Conservation (phyloP, 805 yeast genomes). For the Metschnikowia proteae region DNA sequence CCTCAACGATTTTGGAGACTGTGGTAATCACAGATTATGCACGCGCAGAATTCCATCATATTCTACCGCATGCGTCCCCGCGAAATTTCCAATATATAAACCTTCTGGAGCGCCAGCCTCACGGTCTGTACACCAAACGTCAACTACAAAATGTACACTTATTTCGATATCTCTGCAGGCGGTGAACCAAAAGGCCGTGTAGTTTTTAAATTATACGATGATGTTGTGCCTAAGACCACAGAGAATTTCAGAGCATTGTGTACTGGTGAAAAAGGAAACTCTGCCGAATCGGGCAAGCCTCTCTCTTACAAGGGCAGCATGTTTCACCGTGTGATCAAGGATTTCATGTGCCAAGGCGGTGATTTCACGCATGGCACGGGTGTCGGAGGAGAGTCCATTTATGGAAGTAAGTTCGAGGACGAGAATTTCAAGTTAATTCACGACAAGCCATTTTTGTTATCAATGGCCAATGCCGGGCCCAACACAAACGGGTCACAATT, state of each 20-base stretch:
- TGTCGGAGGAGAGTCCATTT: constrained; percentile 87
- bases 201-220: constrained; percentile 68
- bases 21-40: neutral
- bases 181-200: constrained; percentile 69
- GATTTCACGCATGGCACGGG: constrained; percentile 76
- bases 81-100: constrained; percentile 3
- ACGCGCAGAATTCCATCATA: constrained; percentile 5
- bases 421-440: constrained; percentile 79
- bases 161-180: constrained; percentile 75
- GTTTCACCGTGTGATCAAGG: constrained; percentile 90
- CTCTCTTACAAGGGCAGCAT: constrained; percentile 74
- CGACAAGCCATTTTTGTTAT: constrained; percentile 78
- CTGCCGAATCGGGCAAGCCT: constrained; percentile 57
- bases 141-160: constrained; percentile 40
- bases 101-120: neutral
- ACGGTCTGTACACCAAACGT: neutral
- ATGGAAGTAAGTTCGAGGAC: constrained; percentile 82
- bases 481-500: constrained; percentile 98
- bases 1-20: neutral
- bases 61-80: constrained; percentile 2
- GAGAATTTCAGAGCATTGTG: constrained; percentile 87
- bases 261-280: constrained; percentile 77
- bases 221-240: constrained; percentile 81
- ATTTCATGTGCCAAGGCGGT: constrained; percentile 94
- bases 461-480: constrained; percentile 99